Base-by-base conservation (phyloP, 1,139 yeast genomes). In the Geotrichum siamense region DNA sequence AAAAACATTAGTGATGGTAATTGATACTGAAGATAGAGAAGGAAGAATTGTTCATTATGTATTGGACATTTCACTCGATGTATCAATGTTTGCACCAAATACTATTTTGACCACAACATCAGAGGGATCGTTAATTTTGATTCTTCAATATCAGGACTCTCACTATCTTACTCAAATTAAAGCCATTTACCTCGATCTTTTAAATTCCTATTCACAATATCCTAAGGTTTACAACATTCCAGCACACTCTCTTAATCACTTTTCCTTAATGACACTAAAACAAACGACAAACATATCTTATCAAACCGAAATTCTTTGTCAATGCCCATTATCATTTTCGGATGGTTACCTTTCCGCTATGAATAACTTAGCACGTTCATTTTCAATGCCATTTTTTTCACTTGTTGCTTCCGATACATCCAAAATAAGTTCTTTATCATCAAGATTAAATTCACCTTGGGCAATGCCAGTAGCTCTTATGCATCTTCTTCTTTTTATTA, bases 401-500 rank as follows among this genome's bases (percentile, higher is more conserved):
- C 49, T 53, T 12, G 50, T 53, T 3, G 48, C 50, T 17, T 50
- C 53, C 0, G 54, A 51, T 36, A 44, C 47, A 10, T 50, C 54
- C 6, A 50, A 48, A 15, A 41, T 53, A 4, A 47, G 50, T 20
- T 43, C 44, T 12, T 45, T 53, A 13, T 48, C 55, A 3, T 48
- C 54, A 5, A 43, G 52, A 16, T 44, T 53, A 10, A 52, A 52
- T 28, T 51, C 55, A 1, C 57, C 56, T 2, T 54, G 57, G 56
- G 55, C 56, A 0, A 44, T 53, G 31, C 56, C 57, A 1, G 51
- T 53, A 2, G 56, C 55, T 5, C 32, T 52, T 28, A 49, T 54
- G 32, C 54, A 54, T 25, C 46, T 54, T 17, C 27, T 49, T 6
- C 39, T 51, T 6, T 54, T 52, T 35, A 21, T 50, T 21, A 17